phyloP scores from a whole-genome alignment of 257 asterid genomes.

The Nicotiana attenuata region DNA sequence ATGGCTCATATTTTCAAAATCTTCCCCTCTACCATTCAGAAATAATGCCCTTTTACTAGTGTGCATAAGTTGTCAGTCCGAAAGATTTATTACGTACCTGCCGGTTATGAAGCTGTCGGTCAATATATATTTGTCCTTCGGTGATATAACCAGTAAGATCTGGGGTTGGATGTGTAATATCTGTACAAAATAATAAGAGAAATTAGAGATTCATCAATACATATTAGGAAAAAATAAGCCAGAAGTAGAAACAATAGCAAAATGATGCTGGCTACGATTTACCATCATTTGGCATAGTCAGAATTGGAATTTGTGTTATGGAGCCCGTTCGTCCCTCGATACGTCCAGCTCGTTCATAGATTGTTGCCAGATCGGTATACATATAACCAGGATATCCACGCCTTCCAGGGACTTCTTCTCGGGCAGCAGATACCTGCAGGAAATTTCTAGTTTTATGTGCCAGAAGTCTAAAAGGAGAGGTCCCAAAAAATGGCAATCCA shows the following conservation, averaged over 20 bases:
- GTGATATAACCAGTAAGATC: constrained; percentile 99
- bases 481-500: neutral
- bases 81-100: constrained; percentile 25
- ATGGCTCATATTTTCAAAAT: neutral
- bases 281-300: constrained; percentile 99
- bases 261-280: constrained; percentile 9
- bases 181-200: constrained; percentile 39
- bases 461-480: constrained; percentile 1
- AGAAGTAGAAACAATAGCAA: neutral
- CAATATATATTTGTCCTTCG: constrained; percentile 97
- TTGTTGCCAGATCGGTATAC: constrained; percentile 98
- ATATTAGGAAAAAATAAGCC: neutral
- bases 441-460: constrained; percentile 10
- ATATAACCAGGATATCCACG: constrained; percentile 91
- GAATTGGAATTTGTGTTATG: constrained; percentile 91
- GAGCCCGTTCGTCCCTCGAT: constrained; percentile 97
- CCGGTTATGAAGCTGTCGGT: constrained; percentile 75
- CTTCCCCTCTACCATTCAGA: neutral
- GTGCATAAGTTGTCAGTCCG: neutral
- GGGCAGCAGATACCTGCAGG: constrained; percentile 91
- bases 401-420: constrained; percentile 99
- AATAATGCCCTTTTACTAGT: neutral
- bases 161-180: constrained; percentile 99
- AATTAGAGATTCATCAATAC: constrained; percentile 2
- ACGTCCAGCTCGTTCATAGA: constrained; percentile 99